These are phyloP conservation scores for Rhododendron griersonianum DNA, from an alignment of 148 eudicot species.

Conservation along the genomic window DNA sequence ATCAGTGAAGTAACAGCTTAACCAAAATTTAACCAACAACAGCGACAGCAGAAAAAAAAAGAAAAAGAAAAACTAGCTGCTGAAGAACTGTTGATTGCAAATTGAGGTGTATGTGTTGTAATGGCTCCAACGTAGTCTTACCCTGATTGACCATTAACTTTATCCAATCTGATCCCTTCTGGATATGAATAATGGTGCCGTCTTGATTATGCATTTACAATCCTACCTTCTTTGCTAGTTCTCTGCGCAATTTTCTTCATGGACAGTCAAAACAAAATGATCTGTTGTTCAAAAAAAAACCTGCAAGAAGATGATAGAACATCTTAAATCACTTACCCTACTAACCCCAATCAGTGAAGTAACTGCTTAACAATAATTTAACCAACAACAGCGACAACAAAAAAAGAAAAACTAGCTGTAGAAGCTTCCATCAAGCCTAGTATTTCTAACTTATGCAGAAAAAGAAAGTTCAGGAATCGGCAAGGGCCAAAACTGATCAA, in stretches of 20 bases:
- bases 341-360: no score
- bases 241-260: conserved; percentile 60
- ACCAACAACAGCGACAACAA: background rate
- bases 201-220: conserved; percentile 75
- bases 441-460: background rate
- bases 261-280: conserved; percentile 63
- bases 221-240: conserved; percentile 62
- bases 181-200: conserved; percentile 55
- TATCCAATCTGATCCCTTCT: conserved; percentile 78
- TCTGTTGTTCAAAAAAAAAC: conserved; percentile 9
- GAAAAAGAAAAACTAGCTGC: background rate
- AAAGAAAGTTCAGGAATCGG: background rate
- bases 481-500: background rate
- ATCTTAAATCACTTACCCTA: background rate
- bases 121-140: no score
- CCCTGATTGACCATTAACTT: conserved; percentile 29
- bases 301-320: conserved; percentile 29
- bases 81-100: background rate
- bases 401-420: background rate
- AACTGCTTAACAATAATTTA: no score
- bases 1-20: no score
- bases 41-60: background rate
- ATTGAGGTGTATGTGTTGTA: no score
- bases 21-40: background rate
- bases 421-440: background rate